A percentile compares a stretch with the other conserved stretches of the same genome.
Conservation (phyloP, 495 filamentous ascomycete genomes). For the Cercophora scortea region DNA sequence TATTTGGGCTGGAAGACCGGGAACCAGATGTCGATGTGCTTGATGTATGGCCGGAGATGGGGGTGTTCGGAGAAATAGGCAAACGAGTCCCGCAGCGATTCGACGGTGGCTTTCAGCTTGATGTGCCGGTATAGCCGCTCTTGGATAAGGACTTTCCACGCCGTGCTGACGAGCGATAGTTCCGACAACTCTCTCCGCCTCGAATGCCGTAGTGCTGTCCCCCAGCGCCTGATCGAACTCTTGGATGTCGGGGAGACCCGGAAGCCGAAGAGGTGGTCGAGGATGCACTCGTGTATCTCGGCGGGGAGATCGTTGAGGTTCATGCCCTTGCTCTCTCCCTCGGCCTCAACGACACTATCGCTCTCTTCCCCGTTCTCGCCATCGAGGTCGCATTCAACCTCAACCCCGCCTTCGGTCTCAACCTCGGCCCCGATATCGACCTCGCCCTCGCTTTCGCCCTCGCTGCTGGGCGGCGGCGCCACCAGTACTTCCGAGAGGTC, state of each 20-base stretch:
- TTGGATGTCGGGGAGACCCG: conserved; percentile 50
- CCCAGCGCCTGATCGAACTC: conserved; percentile 50
- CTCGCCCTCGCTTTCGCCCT: conserved; percentile 35
- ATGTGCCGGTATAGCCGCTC: conserved; percentile 64
- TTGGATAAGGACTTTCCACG: conserved; percentile 60
- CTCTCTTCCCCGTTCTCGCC: too few species aligned
- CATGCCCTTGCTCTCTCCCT: conserved; percentile 21
- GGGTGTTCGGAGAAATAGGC: conserved; percentile 50
- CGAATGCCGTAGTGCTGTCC: conserved; percentile 57
- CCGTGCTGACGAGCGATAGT: conserved; percentile 50
- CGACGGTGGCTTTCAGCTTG: conserved; percentile 62
- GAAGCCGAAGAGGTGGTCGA: conserved; percentile 62
- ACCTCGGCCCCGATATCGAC: conserved; percentile 64
- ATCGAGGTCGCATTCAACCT: too few species aligned
- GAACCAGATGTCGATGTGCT: conserved; percentile 67
- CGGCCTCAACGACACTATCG: too few species aligned
- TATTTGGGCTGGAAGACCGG: conserved; percentile 57
- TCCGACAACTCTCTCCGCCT: conserved; percentile 58
- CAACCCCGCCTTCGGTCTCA: too few species aligned
- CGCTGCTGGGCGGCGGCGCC: conserved; percentile 15
- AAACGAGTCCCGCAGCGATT: conserved; percentile 45
- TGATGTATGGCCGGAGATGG: conserved; percentile 54
- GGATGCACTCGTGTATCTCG: conserved; percentile 64
- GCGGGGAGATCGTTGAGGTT: conserved; percentile 51
- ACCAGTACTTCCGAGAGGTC: conserved; percentile 13